Evolutionary conservation across 768 basidiomycete species (phyloP), one percentile per base, ranked within the genome.

Genomic region (Mycena metata): DNA sequence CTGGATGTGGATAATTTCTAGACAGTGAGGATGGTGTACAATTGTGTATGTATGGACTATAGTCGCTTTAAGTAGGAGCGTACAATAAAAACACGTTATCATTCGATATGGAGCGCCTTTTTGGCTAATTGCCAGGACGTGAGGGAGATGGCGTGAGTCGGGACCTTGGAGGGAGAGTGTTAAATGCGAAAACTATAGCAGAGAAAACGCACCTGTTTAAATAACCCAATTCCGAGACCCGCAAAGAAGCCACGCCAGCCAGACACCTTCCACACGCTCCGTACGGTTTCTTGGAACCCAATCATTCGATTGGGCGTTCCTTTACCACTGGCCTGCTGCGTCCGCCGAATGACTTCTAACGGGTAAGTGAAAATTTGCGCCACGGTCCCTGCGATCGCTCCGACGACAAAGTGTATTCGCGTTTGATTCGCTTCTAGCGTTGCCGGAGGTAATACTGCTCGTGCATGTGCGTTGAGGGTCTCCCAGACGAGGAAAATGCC

Each of bases 1-100:
- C 73, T 85, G 5, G 74, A 83, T 63, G 70, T 83, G 36, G 83
- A 83, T 54, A 63, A 69, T 30, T 73, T 81, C 33, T 73, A 74
- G 43, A 39, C n/a, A 19, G 50, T 55, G 52, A 24, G n/a, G 42
- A 21, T 42, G 45, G 33, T 47, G 26, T 35, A 41, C 65, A 69
- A 69, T 47, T 64, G 68, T 58, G 16, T 43, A 36, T 67, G 2
- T 55, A 35, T 47, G 60, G 41, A 63, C 39, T 46, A 63, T 35
- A 42, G 33, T 54, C 55, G 45, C 63, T 49, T 10, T 49, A n/a
- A 33, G 35, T 55, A 24, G 19, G 11, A 39, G 56, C 46, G 55
- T 58, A 57, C 52, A 47, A 56, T 56, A 56, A 64, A 56, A 64
- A 21, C 64, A 1, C 12, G 15, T 55, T 42, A 69, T 55, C 65